These are phyloP conservation scores for Penicillium arizonense DNA, from an alignment of 495 filamentous ascomycete genomes.

Conservation along the genomic window DNA sequence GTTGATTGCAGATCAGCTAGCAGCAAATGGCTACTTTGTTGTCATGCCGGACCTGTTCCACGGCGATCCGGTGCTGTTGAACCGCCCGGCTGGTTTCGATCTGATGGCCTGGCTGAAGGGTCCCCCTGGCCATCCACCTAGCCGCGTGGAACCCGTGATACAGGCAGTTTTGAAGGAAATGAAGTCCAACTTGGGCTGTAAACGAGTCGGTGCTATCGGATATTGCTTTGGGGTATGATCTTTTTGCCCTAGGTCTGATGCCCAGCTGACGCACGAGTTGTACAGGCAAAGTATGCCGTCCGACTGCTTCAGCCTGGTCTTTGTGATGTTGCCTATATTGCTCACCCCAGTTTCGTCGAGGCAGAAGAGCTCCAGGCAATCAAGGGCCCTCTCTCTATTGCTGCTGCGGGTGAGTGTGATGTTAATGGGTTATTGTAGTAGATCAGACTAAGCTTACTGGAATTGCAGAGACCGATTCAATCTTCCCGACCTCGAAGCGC, in stretches of 20 bases:
- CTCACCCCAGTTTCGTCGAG: constrained; percentile 71
- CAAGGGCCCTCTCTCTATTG: constrained; percentile 65
- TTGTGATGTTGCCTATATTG: constrained; percentile 61
- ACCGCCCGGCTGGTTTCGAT: constrained; percentile 25
- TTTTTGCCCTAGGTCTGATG: not conserved
- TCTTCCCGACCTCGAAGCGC: constrained; percentile 67
- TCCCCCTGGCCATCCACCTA: constrained; percentile 55
- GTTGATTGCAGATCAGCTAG: constrained; percentile 67
- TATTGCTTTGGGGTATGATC: constrained; percentile 69
- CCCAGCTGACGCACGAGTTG: not conserved
- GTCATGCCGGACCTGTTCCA: constrained; percentile 58
- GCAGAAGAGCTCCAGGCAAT: constrained; percentile 67
- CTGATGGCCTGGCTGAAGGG: constrained; percentile 27
- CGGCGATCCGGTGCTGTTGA: constrained; percentile 31
- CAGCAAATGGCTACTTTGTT: constrained; percentile 73
- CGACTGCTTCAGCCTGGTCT: constrained; percentile 35
- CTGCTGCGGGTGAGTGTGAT: constrained; percentile 55
- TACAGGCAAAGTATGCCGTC: constrained; percentile 48
- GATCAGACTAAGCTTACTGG: not conserved
- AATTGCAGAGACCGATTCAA: constrained; percentile 59
- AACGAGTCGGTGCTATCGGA: constrained; percentile 65
- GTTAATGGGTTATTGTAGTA: not conserved
- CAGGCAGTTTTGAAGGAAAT: constrained; percentile 53
- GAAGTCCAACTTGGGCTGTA: constrained; percentile 47
- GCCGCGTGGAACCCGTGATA: constrained; percentile 61